These are phyloP conservation scores for Arabidopsis lyrata DNA, from an alignment of 441 rosid species.

Conservation along the genomic window DNA sequence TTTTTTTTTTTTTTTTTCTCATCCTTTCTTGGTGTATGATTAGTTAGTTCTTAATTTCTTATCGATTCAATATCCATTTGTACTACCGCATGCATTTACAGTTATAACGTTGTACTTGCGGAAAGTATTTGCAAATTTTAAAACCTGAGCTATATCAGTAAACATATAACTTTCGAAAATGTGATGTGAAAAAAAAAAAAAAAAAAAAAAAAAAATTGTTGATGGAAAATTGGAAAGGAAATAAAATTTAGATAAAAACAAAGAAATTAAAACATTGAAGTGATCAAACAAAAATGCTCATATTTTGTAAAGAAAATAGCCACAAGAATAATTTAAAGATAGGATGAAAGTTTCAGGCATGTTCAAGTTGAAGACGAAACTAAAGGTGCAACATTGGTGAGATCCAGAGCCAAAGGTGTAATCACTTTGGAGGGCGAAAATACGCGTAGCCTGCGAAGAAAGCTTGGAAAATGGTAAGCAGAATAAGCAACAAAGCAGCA, in stretches of 20 bases:
- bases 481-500: conserved; percentile 57
- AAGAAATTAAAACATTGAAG: neutral
- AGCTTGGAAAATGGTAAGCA: conserved; percentile 60
- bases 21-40: too few relatives aligned
- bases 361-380: neutral
- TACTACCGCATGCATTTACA: too few relatives aligned
- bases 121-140: too few relatives aligned
- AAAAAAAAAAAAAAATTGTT: too few relatives aligned
- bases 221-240: neutral
- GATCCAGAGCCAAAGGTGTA: neutral
- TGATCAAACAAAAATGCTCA: neutral
- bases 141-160: too few relatives aligned
- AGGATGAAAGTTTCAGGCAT: neutral
- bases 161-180: too few relatives aligned
- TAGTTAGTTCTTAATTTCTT: too few relatives aligned
- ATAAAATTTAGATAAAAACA: too few relatives aligned
- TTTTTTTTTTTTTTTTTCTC: too few relatives aligned
- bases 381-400: neutral
- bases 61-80: too few relatives aligned
- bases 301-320: neutral
- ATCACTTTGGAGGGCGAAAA: neutral
- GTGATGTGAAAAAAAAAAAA: too few relatives aligned
- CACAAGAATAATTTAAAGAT: neutral
- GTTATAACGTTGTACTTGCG: too few relatives aligned
- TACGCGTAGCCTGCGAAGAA: conserved; percentile 43